These are phyloP conservation scores for Bacidia rubella DNA, from an alignment of 495 filamentous ascomycete species.

Conservation along the genomic window DNA sequence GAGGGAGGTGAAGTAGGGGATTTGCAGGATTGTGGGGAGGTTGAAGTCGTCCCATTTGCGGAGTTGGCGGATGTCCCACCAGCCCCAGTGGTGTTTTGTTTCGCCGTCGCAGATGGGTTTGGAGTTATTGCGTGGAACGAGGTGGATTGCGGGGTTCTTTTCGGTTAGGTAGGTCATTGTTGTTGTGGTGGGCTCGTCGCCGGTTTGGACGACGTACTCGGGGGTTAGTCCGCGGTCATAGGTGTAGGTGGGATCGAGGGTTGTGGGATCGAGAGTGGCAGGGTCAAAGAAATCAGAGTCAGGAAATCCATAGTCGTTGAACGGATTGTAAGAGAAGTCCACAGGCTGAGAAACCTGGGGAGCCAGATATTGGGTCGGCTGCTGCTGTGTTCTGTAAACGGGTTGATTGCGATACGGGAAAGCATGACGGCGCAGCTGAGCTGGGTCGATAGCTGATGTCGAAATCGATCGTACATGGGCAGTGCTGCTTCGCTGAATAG, in stretches of 20 bases:
- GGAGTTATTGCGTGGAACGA: conserved; percentile 62
- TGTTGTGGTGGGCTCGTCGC: conserved; percentile 40
- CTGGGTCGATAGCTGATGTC: conserved; percentile 53
- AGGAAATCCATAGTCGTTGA: no score
- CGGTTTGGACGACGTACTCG: conserved; percentile 25
- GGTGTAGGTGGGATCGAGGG: conserved; percentile 12
- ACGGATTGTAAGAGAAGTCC: conserved; percentile 22
- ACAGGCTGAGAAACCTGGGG: conserved; percentile 34
- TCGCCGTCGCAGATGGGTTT: conserved; percentile 37
- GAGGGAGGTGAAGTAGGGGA: conserved; percentile 59
- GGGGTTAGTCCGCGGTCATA: conserved; percentile 19
- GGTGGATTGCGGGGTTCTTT: conserved; percentile 62
- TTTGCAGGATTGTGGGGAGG: conserved; percentile 53
- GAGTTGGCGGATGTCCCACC: conserved; percentile 88
- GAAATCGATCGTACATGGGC: conserved; percentile 50
- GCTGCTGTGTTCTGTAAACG: conserved; percentile 42
- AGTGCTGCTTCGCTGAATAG: conserved; percentile 32
- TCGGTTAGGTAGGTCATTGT: conserved; percentile 65
- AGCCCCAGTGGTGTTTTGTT: conserved; percentile 66
- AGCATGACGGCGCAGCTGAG: conserved; percentile 51
- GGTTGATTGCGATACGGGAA: conserved; percentile 73
- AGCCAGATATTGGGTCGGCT: conserved; percentile 27
- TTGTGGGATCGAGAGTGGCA: conserved; percentile 2
- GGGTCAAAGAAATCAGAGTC: neutral
- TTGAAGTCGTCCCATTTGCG: conserved; percentile 70